phyloP scores from a whole-genome alignment of 805 yeast species.

The Schizosaccharomyces pombe region ASM294v3 CU329670.1:1127501-1128000 shows the following conservation, averaged over 20 bases:
- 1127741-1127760: slow-evolving; percentile 43
- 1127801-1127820: slow-evolving; percentile 49
- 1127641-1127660: slow-evolving; percentile 69
- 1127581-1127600: slow-evolving; percentile 51
- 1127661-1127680: slow-evolving; percentile 38
- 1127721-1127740: slow-evolving; percentile 54
- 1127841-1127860: slow-evolving; percentile 61
- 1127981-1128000: slow-evolving; percentile 78
- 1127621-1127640: slow-evolving; percentile 64
- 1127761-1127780: slow-evolving; percentile 37
- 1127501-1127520: slow-evolving; percentile 67
- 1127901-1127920: slow-evolving; percentile 72
- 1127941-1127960: slow-evolving; percentile 23
- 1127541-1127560: slow-evolving; percentile 50
- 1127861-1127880: slow-evolving; percentile 69
- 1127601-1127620: slow-evolving; percentile 45
- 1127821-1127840: slow-evolving; percentile 67
- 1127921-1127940: slow-evolving; percentile 53
- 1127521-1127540: slow-evolving; percentile 60
- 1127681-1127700: slow-evolving; percentile 37
- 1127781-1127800: slow-evolving; percentile 36
- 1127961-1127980: slow-evolving; percentile 83
- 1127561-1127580: slow-evolving; percentile 52
- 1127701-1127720: slow-evolving; percentile 49
- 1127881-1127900: slow-evolving; percentile 70